Base-by-base conservation (phyloP, 2,329 filamentous ascomycete species). In the Epichloe scottii region DNA sequence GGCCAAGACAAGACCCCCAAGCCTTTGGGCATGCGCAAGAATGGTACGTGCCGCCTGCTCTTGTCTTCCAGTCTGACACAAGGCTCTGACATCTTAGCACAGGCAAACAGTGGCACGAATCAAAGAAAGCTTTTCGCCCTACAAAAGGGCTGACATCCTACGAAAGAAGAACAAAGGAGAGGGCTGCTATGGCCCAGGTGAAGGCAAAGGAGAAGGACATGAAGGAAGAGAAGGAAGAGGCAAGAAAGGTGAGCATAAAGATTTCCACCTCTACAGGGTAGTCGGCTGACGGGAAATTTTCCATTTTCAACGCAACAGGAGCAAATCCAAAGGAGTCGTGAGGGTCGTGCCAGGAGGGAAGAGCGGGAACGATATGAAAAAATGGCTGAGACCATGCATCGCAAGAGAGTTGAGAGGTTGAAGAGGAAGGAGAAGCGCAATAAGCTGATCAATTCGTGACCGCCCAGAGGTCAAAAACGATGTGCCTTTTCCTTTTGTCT, bases 401-500 rank as follows among this genome's bases (percentile, higher is more conserved):
- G 81, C 70, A 97, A 95, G 77, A 79, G 90, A 55, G 85, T 97
- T 12, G 93, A 98, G 71, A 81, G 93, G 60, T 70, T 95, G 68
- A 95, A 89, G 82, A 81, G 90, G 64, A 87, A 89, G 69, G 93
- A 98, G 76, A 97, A 97, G 83, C 82, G 93, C 65, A 98, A 91
- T 70, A 93, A 91, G 73, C 71, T 89, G 66, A 65, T 85, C 61
- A 83, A 84, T 66, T 84, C 81, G 48, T 30, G 21, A 23, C 48
- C 33, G 47, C 38, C 17, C 48, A 44, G 45, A 48, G 40, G 50
- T 23, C 46, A 47, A 19, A 10, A 42, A 50, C 33, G n/a, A 3
- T n/a, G 44, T 33, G 17, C 21, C 46, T 11, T 40, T 15, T 34
- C 26, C 11, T 11, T 38, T 41, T 33, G 14, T 35, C 1, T 14